A percentile compares a stretch with the other conserved stretches of the same genome.
phyloP scores from a whole-genome alignment of 331 rosid species.

The Telfairia occidentalis region DNA sequence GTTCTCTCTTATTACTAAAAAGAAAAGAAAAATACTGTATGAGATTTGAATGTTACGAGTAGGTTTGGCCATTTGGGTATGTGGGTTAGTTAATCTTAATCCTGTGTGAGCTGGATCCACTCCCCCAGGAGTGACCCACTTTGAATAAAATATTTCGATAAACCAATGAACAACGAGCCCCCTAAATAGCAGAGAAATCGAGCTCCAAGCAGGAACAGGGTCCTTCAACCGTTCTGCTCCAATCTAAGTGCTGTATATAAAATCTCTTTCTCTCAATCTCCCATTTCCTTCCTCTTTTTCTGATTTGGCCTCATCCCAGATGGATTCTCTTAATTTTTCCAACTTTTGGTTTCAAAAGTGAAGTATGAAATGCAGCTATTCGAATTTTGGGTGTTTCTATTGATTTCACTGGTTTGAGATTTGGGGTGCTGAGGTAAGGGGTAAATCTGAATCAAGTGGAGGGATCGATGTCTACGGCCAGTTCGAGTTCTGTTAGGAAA shows the following conservation, averaged over 20 bases:
- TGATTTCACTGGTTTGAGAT: slow-evolving; percentile 26
- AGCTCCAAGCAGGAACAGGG: slow-evolving; percentile 27
- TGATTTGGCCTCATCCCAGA: background rate
- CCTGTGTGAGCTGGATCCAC: slow-evolving; percentile 91
- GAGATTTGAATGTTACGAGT: background rate
- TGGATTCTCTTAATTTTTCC: slow-evolving; percentile 30
- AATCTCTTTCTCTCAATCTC: slow-evolving; percentile 8
- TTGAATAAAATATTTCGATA: slow-evolving; percentile 16
- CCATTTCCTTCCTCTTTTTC: slow-evolving; percentile 16
- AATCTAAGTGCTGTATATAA: slow-evolving; percentile 6
- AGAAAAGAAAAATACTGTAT: background rate
- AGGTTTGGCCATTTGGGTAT: background rate
- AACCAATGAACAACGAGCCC: slow-evolving; percentile 22
- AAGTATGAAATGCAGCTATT: slow-evolving; percentile 21
- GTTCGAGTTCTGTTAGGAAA: slow-evolving; percentile 36
- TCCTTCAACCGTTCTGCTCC: slow-evolving; percentile 17
- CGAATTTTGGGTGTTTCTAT: slow-evolving; percentile 12
- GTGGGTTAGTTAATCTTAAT: slow-evolving; percentile 32
- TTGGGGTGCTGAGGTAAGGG: slow-evolving; percentile 12
- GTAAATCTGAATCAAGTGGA: slow-evolving; percentile 48
- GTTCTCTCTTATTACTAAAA: background rate
- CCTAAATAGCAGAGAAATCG: slow-evolving; percentile 27
- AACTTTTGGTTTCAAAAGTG: slow-evolving; percentile 19
- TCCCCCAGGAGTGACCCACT: slow-evolving; percentile 51
- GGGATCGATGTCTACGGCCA: slow-evolving; percentile 66